Base-by-base conservation (phyloP, 306 rosid genomes). In the Cotoneaster glaucophyllus region DNA sequence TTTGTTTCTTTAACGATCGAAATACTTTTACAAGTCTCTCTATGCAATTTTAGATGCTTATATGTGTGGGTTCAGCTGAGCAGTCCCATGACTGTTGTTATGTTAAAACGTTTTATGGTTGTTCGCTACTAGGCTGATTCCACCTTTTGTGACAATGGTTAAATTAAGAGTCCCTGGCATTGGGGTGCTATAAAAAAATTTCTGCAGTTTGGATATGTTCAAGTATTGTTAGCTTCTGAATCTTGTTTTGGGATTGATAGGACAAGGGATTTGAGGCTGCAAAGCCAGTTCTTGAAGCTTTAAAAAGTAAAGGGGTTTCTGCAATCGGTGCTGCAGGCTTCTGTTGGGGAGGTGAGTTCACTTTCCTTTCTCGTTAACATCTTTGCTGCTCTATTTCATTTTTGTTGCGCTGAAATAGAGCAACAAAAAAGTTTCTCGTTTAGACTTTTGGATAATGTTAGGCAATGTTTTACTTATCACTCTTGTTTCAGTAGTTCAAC, bases 281-380 rank as follows among this genome's bases (percentile, higher is more conserved):
- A 8, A 82, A 86, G 68, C 77, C 76, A 57, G 54, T 90, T 48
- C 69, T 90, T 76, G 84, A 84, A 57, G 90, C 81, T 78, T 80
- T 90, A 31, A 86, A 63, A 84, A 80, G 83, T 61, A 86, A 74
- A 77, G 93, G 91, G 28, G 67, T 80, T 81, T 83, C 86, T 54
- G 58, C 87, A 48, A 76, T 86, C 24, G 93, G 91, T 13, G 89
- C 86, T 68, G 89, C 83, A 34, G 93, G 93, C 28, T 86, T 88
- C 75, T 90, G 93, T 82, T 90, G 89, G 88, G 96, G 89, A 63
- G 96, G 91, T 88, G 45, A 79, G 89, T 74, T 43, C 12, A 26
- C 43, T 48, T 80, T 77, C 56, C 78, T 34, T 64, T 39, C 34
- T 68, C 10, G 18, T 24, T 37, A n/a, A 22, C 25, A 58, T 25